Base-by-base conservation (phyloP, 2,329 filamentous ascomycete genomes). In the Cercospora berteroae region DNA sequence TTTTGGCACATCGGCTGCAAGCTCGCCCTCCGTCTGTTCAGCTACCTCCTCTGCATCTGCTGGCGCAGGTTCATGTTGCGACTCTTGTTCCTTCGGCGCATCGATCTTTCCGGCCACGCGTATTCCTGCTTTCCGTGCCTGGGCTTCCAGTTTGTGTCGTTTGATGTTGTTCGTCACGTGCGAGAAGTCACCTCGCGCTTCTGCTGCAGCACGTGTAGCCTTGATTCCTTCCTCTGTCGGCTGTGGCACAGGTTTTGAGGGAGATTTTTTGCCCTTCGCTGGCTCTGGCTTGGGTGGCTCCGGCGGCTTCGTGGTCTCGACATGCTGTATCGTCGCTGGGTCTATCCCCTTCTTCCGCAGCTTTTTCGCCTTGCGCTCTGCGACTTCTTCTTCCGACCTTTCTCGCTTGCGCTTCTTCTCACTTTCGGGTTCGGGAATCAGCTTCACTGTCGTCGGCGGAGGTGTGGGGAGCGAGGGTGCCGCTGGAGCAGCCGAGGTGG, bases 101-200 rank as follows among this genome's bases (percentile, higher is more conserved):
- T 75, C 61, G 33, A 64, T 64, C 23, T 64, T 64, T n/a, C 61
- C 61, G 16, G 18, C 50, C 4, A 64, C 61, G 7, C 61, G 61
- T 16, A 64, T 36, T 4, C 61, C 61, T 31, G 73, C 74, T 48
- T 76, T 75, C 18, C 76, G 61, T 8, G 76, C 76, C 67, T 78
- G 74, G 44, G 76, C 77, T 65, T 77, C 75, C n/a, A 78, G 69
- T 64, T 76, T 76, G 56, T 77, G 75, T 20, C 76, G 69, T 67
- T 78, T 78, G 60, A 75, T 76, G 12, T 64, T 67, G 50, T 73
- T 74, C 58, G 71, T 74, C 33, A 76, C 68, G 55, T 76, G 74
- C 56, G 73, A 69, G 62, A 76, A 76, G n/a, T 74, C 73, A 44
- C 70, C 71, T 25, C 31, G 36, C 4, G 60, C 42, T 16, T 62